Conservation (phyloP, 2,329 filamentous ascomycete species). For the Diaporthe vexans region DNA sequence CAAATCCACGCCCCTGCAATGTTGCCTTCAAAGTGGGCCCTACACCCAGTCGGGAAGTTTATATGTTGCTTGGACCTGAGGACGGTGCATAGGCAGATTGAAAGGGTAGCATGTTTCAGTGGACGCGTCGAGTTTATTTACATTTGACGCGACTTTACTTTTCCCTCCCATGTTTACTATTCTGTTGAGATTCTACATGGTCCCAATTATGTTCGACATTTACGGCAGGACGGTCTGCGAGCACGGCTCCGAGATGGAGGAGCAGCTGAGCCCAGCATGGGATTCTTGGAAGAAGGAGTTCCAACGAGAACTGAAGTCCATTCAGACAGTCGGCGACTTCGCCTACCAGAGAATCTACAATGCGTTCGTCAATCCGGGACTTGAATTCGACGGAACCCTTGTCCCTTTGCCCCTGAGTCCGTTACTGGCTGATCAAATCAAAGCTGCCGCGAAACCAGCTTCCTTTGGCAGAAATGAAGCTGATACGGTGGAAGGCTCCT, state of each 20-base stretch:
- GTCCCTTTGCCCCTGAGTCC: conserved; percentile 48
- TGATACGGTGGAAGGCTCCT: conserved; percentile 45
- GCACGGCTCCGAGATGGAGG: background rate
- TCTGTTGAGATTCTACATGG: background rate
- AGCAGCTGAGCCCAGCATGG: background rate
- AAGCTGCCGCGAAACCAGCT: conserved; percentile 46
- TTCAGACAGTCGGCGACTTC: conserved; percentile 4
- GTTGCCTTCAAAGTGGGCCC: background rate
- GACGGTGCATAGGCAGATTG: background rate
- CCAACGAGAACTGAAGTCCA: background rate
- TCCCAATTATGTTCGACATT: background rate
- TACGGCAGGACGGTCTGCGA: background rate
- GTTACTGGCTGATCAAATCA: conserved; percentile 47
- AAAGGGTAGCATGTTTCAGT: background rate
- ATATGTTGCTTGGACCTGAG: background rate
- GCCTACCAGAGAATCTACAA: background rate
- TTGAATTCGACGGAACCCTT: conserved; percentile 43
- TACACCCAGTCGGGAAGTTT: background rate
- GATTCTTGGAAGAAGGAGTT: conserved; percentile 6
- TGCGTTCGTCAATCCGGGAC: conserved; percentile 45
- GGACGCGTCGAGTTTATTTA: background rate
- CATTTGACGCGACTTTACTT: background rate
- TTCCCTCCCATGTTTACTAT: background rate
- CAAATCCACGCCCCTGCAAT: background rate
- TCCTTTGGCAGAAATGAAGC: conserved; percentile 50